Conservation (phyloP, 768 basidiomycete species). For the Sporobolomyces phaffii region DNA sequence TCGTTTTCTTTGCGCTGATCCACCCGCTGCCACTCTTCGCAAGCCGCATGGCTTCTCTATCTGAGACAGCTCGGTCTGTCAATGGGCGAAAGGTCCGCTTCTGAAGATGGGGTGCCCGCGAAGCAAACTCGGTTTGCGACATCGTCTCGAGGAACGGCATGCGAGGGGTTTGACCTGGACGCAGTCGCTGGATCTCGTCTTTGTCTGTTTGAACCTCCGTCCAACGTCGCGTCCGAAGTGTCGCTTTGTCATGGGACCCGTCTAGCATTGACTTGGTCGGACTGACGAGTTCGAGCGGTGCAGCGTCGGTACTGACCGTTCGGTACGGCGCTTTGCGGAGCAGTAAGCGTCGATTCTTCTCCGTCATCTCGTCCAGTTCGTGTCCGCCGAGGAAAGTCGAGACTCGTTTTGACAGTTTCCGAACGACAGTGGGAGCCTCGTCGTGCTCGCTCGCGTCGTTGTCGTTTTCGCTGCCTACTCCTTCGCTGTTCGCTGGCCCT, state of each 20-base stretch:
- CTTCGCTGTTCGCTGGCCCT: too few species aligned
- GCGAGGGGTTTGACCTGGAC: background rate
- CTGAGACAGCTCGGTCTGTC: background rate
- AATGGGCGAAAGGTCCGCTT: background rate
- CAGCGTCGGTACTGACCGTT: background rate
- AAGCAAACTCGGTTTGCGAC: constrained; percentile 12
- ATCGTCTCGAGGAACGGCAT: background rate
- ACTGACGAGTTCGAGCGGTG: background rate
- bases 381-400: constrained; percentile 1
- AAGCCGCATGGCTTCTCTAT: background rate
- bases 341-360: background rate
- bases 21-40: background rate
- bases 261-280: background rate
- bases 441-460: background rate
- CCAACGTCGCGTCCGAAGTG: background rate
- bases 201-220: background rate
- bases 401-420: background rate
- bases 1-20: background rate
- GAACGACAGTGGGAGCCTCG: background rate
- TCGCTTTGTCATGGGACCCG: background rate
- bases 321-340: background rate
- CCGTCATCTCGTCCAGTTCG: background rate
- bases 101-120: background rate
- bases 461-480: background rate
- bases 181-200: background rate